Evolutionary conservation across 2,329 filamentous ascomycete species (phyloP), one percentile per base, ranked within the genome.

Genomic region (Hypoxylon sp.): DNA sequence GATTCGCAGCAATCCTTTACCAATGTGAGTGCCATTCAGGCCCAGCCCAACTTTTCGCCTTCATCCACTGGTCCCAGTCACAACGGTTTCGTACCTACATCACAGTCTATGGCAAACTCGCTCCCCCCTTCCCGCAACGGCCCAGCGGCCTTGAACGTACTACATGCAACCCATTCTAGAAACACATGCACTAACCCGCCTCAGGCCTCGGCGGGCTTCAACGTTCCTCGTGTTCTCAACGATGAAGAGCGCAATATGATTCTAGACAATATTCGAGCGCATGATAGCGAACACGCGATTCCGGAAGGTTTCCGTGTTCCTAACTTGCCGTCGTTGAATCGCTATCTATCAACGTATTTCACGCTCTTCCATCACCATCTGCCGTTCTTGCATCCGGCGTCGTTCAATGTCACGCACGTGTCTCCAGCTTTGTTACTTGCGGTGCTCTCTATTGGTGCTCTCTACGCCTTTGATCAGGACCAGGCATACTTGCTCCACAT

Each of bases 401-500:
- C 96, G 0, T 98, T 98, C 82, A 88, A 90, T 71, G 93, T 94
- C 3, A 91, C 92, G 3, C 86, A 91, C 72, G 88, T 92, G 3
- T 93, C 95, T 50, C 91, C 95, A 11, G 91, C 96, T 19, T 84
- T 99, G 8, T 84, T 99, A 33, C 87, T 98, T 47, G 94, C 94
- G 0, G 93, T 98, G 14, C 85, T 99, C 56, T 98, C 96, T 26
- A 98, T 99, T 70, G 96, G 96, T 75, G 95, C 96, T 9, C 84
- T 99, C 19, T 98, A 98, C 81, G 95, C 95, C 14, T 98, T 98
- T 79, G 95, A 98, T 77, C 94, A 97, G 78, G 95, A 98, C 75
- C 93, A 97, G 79, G 96, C 96, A 0, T 98, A 98, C 79, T 94
- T 97, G 87, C 89, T 98, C 22, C 96, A 99, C 82, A 97, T 98